phyloP scores from a whole-genome alignment of 352 stramenopile genomes.

The Globisporangium camurandrum region DNA sequence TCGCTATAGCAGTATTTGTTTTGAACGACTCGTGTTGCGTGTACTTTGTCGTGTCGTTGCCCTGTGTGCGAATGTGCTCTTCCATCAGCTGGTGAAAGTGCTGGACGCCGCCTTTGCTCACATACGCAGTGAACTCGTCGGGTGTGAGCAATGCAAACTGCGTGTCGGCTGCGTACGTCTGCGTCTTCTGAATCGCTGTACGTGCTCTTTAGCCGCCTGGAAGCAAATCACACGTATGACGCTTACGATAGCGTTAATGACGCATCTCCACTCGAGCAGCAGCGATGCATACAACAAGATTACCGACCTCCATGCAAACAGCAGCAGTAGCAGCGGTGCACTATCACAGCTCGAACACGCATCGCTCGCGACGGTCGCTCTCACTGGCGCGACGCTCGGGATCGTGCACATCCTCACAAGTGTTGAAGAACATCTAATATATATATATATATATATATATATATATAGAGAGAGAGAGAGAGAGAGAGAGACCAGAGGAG shows the following conservation, averaged over 20 bases:
- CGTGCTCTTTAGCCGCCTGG: too few relatives aligned
- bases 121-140: slow-evolving; percentile 46
- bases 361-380: slow-evolving; percentile 21
- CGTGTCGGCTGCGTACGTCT: slow-evolving; percentile 56
- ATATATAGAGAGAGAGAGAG: too few relatives aligned
- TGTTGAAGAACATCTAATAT: too few relatives aligned
- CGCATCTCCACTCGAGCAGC: neutral
- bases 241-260: neutral
- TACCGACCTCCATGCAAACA: too few relatives aligned
- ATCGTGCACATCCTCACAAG: slow-evolving; percentile 52
- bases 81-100: slow-evolving; percentile 6
- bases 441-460: too few relatives aligned
- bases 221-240: neutral
- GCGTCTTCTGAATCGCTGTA: too few relatives aligned
- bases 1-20: too few relatives aligned
- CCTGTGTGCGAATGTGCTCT: neutral
- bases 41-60: neutral
- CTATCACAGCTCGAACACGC: slow-evolving; percentile 13
- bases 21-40: too few relatives aligned
- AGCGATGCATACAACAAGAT: too few relatives aligned
- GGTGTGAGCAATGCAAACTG: slow-evolving; percentile 64
- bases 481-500: too few relatives aligned
- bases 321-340: neutral
- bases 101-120: slow-evolving; percentile 10
- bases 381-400: slow-evolving; percentile 35